Conservation (phyloP, 2,329 filamentous ascomycete genomes). For the Epichloe sibirici region DNA sequence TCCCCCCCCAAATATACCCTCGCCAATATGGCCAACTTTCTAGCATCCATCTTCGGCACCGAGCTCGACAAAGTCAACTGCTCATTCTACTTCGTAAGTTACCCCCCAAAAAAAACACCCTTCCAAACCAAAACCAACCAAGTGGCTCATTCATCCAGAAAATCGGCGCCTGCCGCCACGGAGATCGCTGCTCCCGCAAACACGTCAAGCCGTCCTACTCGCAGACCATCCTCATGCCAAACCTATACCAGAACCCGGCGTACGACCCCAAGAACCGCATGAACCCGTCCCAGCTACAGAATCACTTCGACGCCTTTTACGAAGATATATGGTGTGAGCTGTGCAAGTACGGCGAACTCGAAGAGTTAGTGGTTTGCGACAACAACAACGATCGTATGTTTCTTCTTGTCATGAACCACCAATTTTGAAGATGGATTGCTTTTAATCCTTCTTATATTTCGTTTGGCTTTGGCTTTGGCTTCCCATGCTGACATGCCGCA, state of each 20-base stretch:
- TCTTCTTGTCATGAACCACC: conserved; percentile 7
- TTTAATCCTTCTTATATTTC: too few relatives aligned
- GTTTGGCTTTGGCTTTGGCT: too few relatives aligned
- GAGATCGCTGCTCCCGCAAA: conserved; percentile 94
- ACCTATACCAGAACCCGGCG: conserved; percentile 97
- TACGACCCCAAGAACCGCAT: conserved; percentile 96
- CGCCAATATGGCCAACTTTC: conserved; percentile 78
- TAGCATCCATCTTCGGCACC: conserved; percentile 98
- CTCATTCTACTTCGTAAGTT: conserved; percentile 68
- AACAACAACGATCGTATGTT: conserved; percentile 93
- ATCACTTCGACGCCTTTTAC: conserved; percentile 99
- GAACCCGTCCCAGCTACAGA: conserved; percentile 90
- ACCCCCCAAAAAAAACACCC: background rate
- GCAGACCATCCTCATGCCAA: conserved; percentile 94
- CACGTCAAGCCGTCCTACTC: conserved; percentile 98
- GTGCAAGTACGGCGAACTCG: conserved; percentile 95
- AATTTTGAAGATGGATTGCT: too few relatives aligned
- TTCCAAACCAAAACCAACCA: background rate
- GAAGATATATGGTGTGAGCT: conserved; percentile 99
- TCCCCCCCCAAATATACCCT: background rate
- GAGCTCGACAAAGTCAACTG: conserved; percentile 99
- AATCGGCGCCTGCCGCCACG: conserved; percentile 96
- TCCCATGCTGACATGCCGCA: conserved; percentile 12
- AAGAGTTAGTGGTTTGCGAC: conserved; percentile 97
- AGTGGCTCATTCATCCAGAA: conserved; percentile 38